A percentile compares a stretch with the other conserved stretches of the same genome.
phyloP scores from a whole-genome alignment of 768 basidiomycete genomes.

The Phylloporus rhodoxanthus region DNA sequence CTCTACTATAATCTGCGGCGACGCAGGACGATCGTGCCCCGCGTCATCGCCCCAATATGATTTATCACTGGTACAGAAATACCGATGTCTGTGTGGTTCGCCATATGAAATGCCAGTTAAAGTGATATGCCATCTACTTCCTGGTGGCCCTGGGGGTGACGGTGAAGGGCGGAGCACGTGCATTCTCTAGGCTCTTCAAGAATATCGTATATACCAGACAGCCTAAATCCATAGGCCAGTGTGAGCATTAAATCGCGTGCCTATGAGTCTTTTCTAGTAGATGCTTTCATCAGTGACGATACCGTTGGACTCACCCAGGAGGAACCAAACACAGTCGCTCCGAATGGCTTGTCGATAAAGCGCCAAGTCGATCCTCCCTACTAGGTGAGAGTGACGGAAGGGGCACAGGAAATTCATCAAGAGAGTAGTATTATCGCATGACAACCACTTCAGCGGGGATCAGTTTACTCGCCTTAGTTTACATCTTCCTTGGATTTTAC shows the following conservation, averaged over 20 bases:
- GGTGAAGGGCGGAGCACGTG: not conserved
- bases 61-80: not conserved
- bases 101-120: too few species aligned
- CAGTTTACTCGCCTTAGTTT: not conserved
- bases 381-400: too few species aligned
- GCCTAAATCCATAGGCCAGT: not conserved
- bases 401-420: not conserved
- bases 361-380: too few species aligned
- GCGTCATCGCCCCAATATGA: too few species aligned
- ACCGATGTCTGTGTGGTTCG: too few species aligned
- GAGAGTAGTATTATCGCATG: not conserved
- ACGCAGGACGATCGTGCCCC: too few species aligned
- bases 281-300: not conserved
- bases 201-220: too few species aligned
- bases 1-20: too few species aligned
- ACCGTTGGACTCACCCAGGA: not conserved
- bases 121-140: not conserved
- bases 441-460: not conserved
- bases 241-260: not conserved
- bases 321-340: not conserved
- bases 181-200: not conserved
- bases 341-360: too few species aligned
- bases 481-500: not conserved
- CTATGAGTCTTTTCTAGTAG: not conserved
- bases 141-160: slow-evolving; percentile 4